These are phyloP conservation scores for Podospora bellae-mahoneyi DNA, from an alignment of 495 filamentous ascomycete genomes.

Conservation along the genomic window DNA sequence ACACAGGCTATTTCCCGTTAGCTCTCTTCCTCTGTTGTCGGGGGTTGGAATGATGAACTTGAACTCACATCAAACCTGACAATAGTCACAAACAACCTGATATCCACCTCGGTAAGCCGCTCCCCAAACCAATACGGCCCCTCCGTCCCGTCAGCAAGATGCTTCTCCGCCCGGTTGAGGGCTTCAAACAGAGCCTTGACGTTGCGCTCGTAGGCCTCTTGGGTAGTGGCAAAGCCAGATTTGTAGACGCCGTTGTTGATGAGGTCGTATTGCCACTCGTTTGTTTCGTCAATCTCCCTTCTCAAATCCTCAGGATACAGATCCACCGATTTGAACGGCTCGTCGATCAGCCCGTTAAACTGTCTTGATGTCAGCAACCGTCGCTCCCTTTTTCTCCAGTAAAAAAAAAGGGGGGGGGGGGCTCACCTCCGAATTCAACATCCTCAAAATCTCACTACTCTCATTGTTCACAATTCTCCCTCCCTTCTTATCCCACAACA, in stretches of 20 bases:
- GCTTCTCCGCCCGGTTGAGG: conserved; percentile 60
- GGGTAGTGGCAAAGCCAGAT: conserved; percentile 61
- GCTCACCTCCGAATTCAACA: conserved; percentile 53
- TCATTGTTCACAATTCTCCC: conserved; percentile 80
- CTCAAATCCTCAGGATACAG: conserved; percentile 56
- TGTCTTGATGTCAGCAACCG: conserved; percentile 9
- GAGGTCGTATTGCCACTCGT: conserved; percentile 61
- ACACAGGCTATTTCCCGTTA: conserved; percentile 46
- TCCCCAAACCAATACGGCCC: conserved; percentile 64
- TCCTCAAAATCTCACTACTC: conserved; percentile 76
- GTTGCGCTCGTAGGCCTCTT: conserved; percentile 61
- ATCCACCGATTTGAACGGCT: conserved; percentile 43
- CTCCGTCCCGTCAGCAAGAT: conserved; percentile 43
- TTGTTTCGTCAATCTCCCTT: conserved; percentile 57
- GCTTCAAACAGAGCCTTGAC: conserved; percentile 59
- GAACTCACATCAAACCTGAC: conserved; percentile 62
- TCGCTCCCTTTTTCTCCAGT: not conserved
- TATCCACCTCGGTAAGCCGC: conserved; percentile 64
- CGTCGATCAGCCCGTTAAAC: conserved; percentile 58
- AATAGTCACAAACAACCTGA: conserved; percentile 60
- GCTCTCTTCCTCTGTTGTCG: not conserved
- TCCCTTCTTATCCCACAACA: conserved; percentile 70
- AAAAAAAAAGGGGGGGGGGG: not conserved
- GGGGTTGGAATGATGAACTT: too few species aligned
- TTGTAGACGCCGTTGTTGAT: conserved; percentile 75